Evolutionary conservation across 345 rosid species (phyloP), one percentile per base, ranked within the genome.

Genomic region (Pistacia integerrima): DNA sequence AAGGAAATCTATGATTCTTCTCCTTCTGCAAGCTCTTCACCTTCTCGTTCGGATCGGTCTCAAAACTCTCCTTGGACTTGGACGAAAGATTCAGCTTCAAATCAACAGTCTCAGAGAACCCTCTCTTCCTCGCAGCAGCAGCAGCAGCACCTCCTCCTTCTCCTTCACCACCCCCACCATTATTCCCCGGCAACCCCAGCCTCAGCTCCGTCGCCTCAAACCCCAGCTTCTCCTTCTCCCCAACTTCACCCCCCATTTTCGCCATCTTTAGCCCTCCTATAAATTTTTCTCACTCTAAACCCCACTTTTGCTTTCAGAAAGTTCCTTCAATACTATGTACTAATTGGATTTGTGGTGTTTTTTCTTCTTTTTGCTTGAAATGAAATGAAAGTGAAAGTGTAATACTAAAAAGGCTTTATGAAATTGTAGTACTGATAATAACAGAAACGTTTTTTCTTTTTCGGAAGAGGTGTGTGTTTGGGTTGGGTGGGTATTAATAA

Each of bases 151-250:
- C 25, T 25, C 46, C 46, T 13, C 78, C 83, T 48, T 74, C 90
- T 73, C 33, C 81, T 72, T 73, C 79, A 79, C 73, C 33, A 18
- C 76, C 67, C 38, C 73, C 77, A 22, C 77, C 76, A 18, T 76
- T 76, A 71, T 82, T 85, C 3, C 93, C 97, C 1, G 97, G 95
- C 76, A 93, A 78, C 71, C 98, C 97, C 56, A 93, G 90, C 84
- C 92, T 87, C 67, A 93, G 87, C 81, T 93, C 98, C 14, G 97
- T 91, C 83, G 88, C 97, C 51, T 82, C 90, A 58, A 85, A 77
- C 25, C 82, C 84, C 84, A 91, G 83, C 64, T 83, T 86, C 77
- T 22, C 73, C 69, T 79, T 78, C 71, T 49, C 61, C 13, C 66
- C 58, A 20, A 79, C 81, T 22, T 55, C 80, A 38, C 38, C 79